Evolutionary conservation across 129 eudicot genomes (phyloP), one percentile per base, ranked within the genome.

Genomic region (Helichrysum umbraculigerum): DNA sequence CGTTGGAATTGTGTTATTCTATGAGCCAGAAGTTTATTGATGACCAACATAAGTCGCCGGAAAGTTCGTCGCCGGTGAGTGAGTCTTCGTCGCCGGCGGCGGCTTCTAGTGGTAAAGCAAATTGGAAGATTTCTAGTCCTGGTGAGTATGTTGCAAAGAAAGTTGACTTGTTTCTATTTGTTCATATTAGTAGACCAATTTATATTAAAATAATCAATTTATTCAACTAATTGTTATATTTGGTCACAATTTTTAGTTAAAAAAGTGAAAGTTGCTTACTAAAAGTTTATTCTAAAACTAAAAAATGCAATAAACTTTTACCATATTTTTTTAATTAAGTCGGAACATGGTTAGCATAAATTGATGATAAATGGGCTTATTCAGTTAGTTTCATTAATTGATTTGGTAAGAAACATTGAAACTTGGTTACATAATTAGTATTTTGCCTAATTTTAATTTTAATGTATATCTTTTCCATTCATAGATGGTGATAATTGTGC

Each of bases 121-220:
- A 80, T 58, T 90, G 96, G 96, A 90, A 87, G 85, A 81, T 87
- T 85, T 87, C 92, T 76, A 83, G 88, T 77, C 96, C 90, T 69
- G 92, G 90, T 90, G 63, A 72, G 83, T 76, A 11, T 25, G 25
- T 28, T 64, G 33, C 9, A 4, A 14, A 10, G 0, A 64, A 64
- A 64, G 4, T 22, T 9, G n/a, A 59, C 7, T 16, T 8, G 3
- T 42, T 19, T 15, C 21, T n/a, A 32, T 33, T 39, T 69, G 3
- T 21, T 70, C 41, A 30, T 6, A 47, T 28, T 29, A 47, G 51
- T 50, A 29, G 20, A 17, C 7, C 7, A 51, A 12, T 15, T 47
- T 1, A 10, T 1, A 17, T 61, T 22, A 3, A 3, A 5, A 61
- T 2, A 61, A 8, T 25, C 25, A 25, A 47, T 47, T 35, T 6